Evolutionary conservation across 768 basidiomycete species (phyloP), one percentile per base, ranked within the genome.

Genomic region (Phylloporus sp.): DNA sequence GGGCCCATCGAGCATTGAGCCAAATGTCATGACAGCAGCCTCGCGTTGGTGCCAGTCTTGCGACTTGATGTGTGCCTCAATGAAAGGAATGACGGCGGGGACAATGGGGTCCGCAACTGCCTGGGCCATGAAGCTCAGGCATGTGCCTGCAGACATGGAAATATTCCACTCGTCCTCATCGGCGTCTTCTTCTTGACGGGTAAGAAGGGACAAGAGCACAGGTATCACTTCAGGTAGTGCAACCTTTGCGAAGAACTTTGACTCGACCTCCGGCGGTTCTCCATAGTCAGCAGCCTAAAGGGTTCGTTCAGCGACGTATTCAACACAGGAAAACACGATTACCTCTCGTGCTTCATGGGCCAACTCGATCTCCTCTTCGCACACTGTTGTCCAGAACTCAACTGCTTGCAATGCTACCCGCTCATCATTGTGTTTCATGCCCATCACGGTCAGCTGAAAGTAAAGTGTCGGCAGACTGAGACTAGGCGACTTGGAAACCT

Each of bases 131-230:
- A 93, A 85, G 20, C 83, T 76, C 47, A 99, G 77, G 69, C 94
- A 97, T 2, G 91, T 95, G 20, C 88, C 92, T 10, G 92, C 95
- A 18, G 95, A 92, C 95, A 97, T 97, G 15, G 93, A 86, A 36
- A 95, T 84, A 63, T 95, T 95, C 97, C 97, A 99, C 67, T 99
- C 97, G 59, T 97, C 97, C 58, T 97, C 95, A 39, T 95, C 94
- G 1, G 92, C 93, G 59, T 97, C 93, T 65, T 98, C 97, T 60
- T 95, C 91, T 69, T 99, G 97, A 57, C 83, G 87, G 2, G 88
- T 92, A 53, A 98, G 80, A 20, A 98, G 81, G 35, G 83, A 78
- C 22, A 99, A 77, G 9, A 99, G 80, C 8, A 97, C 94, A 8
- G 97, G 95, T 0, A 95, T 79, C 56, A 98, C 94, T 71, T 98